Conservation (phyloP, 352 stramenopile genomes). For the Thraustotheca clavata region DNA sequence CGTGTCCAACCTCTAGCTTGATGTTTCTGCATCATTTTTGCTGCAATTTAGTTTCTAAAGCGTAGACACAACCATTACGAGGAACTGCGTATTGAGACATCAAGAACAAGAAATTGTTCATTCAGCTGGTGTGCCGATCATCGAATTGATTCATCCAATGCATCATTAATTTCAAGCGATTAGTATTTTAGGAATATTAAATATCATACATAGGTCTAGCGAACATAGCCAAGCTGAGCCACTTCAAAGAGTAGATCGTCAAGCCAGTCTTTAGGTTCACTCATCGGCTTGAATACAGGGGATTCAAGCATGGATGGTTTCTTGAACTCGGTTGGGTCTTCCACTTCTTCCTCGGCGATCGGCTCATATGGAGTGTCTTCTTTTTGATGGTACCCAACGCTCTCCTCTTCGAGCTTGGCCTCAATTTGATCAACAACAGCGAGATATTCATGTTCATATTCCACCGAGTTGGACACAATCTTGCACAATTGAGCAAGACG, state of each 20-base stretch:
- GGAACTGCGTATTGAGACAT: too few species aligned
- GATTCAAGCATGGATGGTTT: not conserved
- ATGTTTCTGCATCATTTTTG: too few species aligned
- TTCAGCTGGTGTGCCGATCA: too few species aligned
- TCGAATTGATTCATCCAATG: too few species aligned
- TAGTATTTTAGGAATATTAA: too few species aligned
- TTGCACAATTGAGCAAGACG: constrained; percentile 8
- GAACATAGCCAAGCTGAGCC: not conserved
- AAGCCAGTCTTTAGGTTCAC: not conserved
- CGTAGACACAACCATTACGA: too few species aligned
- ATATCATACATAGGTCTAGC: too few species aligned
- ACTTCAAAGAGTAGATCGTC: constrained; percentile 5
- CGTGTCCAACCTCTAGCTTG: too few species aligned
- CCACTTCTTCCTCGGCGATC: not conserved
- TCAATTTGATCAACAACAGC: constrained; percentile 9
- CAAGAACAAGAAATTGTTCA: too few species aligned
- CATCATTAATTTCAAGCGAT: too few species aligned
- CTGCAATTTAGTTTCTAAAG: too few species aligned
- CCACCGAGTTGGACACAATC: not conserved
- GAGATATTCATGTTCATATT: constrained; percentile 1
- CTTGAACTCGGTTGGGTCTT: too few species aligned
- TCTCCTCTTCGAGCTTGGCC: constrained; percentile 13
- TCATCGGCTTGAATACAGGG: not conserved
- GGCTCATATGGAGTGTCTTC: not conserved
- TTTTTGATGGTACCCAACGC: not conserved